Conservation (phyloP, 2,329 filamentous ascomycete genomes). For the Aspergillus cejpii region DNA sequence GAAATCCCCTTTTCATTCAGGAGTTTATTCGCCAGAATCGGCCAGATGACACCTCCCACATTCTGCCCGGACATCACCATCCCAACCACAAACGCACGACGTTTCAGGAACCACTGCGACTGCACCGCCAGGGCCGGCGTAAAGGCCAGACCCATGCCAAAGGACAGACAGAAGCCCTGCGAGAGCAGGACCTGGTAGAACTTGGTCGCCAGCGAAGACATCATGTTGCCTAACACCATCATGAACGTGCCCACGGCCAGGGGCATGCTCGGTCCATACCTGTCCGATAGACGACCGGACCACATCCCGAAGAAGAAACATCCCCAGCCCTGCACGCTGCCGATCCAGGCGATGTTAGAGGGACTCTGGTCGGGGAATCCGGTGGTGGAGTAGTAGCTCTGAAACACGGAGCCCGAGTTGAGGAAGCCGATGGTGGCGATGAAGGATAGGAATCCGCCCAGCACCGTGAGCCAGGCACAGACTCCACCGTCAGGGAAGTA, state of each 20-base stretch:
- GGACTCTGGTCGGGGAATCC: too few species aligned
- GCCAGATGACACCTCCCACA: constrained; percentile 8
- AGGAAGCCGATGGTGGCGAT: constrained; percentile 8
- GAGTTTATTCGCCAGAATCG: not conserved
- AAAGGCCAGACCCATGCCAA: constrained; percentile 7
- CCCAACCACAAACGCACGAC: constrained; percentile 11
- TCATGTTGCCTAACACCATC: too few species aligned
- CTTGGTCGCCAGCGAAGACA: too few species aligned
- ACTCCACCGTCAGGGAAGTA: too few species aligned
- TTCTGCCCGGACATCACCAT: constrained; percentile 10
- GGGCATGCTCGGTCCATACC: not conserved
- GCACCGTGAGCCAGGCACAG: constrained; percentile 6
- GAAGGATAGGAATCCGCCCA: constrained; percentile 2
- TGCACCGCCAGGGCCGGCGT: constrained; percentile 9
- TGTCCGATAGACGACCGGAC: not conserved
- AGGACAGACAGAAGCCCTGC: constrained; percentile 7
- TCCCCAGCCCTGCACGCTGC: constrained; percentile 9
- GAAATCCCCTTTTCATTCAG: not conserved
- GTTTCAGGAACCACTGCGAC: too few species aligned
- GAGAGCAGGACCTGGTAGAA: constrained; percentile 10
- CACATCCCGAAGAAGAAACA: constrained; percentile 10
- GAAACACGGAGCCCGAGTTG: constrained; percentile 6
- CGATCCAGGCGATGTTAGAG: too few species aligned
- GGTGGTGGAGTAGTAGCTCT: too few species aligned
- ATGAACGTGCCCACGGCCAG: constrained; percentile 5